Base-by-base conservation (phyloP, 2,329 filamentous ascomycete species). In the Sarocladiaceae sp. region DNA sequence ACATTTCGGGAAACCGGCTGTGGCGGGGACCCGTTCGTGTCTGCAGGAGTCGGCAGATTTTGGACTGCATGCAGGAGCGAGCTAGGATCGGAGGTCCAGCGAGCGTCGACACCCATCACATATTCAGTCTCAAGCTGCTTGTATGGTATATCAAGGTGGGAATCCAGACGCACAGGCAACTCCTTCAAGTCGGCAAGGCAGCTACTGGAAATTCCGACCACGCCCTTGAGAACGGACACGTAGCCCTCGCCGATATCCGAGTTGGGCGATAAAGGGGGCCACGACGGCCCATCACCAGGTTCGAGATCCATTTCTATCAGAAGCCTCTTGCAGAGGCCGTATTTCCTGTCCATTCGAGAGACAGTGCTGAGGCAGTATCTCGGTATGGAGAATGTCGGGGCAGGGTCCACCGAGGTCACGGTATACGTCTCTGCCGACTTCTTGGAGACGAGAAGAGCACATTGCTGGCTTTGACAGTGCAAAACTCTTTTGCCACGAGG, bases 401-500 rank as follows among this genome's bases (percentile, higher is more conserved):
- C 63, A 37, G 76, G 53, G 50, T 70, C 67, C 20, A 79, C 61
- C 37, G 70, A 67, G 11, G 72, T 69, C 46, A 74, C 66, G 23
- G 63, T 65, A 34, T 69, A 65, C 41, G 66, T 64, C 21, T 66
- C 69, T 42, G 67, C 62, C 2, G 69, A 60, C 29, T 73, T 72
- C 50, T 70, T 69, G 53, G 69, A 73, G 3, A 73, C 63, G 43
- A 65, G 70, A 48, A 80, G 60, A 33, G 68, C 68, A 59, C 76
- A 79, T 7, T 71, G 58, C 53, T 79, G 73, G 48, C 69, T 76
- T 53, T 76, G 69, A 50, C 73, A 74, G 52, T 76, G 67, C 46
- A 80, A 56, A 6, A 75, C 61, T 43, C 68, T 63, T 21, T 62
- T 55, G 47, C 63, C 59, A 39, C 18, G 11, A 6, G 59, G 64